Evolutionary conservation across 345 rosid species (phyloP).

Genomic region (Kandelia obovata): DNA sequence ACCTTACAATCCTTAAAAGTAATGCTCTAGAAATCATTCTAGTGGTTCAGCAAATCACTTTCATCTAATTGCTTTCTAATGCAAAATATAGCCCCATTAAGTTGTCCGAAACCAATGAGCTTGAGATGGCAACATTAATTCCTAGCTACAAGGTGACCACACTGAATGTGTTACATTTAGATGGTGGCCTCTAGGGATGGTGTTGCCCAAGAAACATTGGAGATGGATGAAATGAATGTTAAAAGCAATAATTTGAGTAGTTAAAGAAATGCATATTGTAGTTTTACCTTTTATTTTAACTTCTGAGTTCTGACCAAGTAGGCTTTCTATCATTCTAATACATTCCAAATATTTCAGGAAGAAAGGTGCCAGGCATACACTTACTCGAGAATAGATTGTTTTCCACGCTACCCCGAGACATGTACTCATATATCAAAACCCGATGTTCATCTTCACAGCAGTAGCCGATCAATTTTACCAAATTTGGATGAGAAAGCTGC

Average conservation of each 20-base stretch:
- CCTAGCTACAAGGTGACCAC: not conserved
- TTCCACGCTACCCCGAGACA: slow-evolving; percentile 94
- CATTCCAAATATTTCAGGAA: not conserved
- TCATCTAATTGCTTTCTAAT: not conserved
- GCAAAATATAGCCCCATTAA: not conserved
- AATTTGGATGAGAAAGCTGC: slow-evolving; percentile 92
- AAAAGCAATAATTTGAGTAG: too few species aligned
- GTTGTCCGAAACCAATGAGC: not conserved
- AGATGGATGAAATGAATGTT: too few species aligned
- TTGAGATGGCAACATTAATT: not conserved
- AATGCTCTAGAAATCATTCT: not conserved
- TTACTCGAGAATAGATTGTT: slow-evolving; percentile 83
- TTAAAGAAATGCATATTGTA: too few species aligned
- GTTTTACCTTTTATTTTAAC: too few species aligned
- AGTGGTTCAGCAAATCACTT: not conserved
- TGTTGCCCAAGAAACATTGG: too few species aligned
- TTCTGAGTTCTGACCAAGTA: too few species aligned
- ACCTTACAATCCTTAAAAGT: not conserved
- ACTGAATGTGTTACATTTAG: not conserved
- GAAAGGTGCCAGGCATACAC: slow-evolving; percentile 13
- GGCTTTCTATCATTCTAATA: not conserved
- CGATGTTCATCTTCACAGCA: slow-evolving; percentile 89
- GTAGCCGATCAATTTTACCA: slow-evolving; percentile 88
- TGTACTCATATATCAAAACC: slow-evolving; percentile 81
- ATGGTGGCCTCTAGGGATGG: too few species aligned